phyloP scores from a whole-genome alignment of 2,329 filamentous ascomycete genomes.

The Neodidymelliopsis sp. region DNA sequence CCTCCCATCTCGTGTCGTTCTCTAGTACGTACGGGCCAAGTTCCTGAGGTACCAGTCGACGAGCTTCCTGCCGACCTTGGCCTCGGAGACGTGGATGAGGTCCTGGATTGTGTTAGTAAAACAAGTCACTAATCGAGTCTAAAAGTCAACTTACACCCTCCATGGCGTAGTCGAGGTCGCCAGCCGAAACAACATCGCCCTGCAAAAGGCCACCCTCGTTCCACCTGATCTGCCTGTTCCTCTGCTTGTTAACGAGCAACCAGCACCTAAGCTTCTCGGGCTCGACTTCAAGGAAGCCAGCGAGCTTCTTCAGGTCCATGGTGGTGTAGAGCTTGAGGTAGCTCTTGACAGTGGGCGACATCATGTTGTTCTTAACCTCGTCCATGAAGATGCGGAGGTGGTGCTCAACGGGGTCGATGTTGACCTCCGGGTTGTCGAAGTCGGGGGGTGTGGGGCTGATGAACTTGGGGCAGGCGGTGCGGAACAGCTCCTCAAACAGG shows the following conservation, averaged over 20 bases:
- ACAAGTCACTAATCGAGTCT: not conserved
- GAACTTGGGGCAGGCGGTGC: conserved; percentile 97
- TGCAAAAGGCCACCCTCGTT: conserved; percentile 88
- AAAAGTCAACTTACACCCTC: conserved; percentile 76
- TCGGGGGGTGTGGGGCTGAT: conserved; percentile 96
- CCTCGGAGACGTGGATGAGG: conserved; percentile 97
- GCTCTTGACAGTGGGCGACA: conserved; percentile 95
- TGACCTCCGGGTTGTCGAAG: conserved; percentile 95
- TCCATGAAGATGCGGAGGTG: conserved; percentile 99
- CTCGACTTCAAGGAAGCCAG: conserved; percentile 95
- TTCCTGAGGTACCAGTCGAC: conserved; percentile 99
- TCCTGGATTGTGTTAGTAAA: conserved; percentile 64
- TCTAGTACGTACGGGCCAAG: conserved; percentile 89
- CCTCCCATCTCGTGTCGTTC: conserved; percentile 9
- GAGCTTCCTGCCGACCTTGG: conserved; percentile 95
- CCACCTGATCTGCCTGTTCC: conserved; percentile 95
- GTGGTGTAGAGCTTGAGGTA: conserved; percentile 99
- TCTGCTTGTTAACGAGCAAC: conserved; percentile 98
- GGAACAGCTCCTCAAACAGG: conserved; percentile 98
- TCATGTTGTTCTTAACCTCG: conserved; percentile 99
- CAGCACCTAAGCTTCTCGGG: conserved; percentile 94
- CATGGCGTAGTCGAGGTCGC: conserved; percentile 96
- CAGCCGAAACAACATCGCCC: conserved; percentile 90
- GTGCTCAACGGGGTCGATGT: conserved; percentile 97
- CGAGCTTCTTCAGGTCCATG: conserved; percentile 98